phyloP scores from a whole-genome alignment of 176 grass and related monocot genomes.

The Oryza rufipogon region DNA sequence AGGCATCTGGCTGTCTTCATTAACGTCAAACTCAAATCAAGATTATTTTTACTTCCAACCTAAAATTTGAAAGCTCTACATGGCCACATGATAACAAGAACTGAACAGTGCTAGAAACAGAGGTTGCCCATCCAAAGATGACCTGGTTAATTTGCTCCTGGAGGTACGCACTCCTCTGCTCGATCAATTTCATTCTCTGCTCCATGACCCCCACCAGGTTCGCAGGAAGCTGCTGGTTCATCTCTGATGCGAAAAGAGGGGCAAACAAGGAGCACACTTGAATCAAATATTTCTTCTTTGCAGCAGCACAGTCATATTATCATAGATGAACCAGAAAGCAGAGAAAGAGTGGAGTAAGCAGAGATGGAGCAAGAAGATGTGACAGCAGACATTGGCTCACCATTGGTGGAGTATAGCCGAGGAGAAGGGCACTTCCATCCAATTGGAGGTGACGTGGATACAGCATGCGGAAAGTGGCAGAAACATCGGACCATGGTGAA shows the following conservation, averaged over 20 bases:
- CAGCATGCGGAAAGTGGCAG: neutral
- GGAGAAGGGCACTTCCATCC: neutral
- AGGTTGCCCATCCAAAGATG: slow-evolving; percentile 36
- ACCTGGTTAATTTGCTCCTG: slow-evolving; percentile 83
- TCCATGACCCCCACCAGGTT: slow-evolving; percentile 82
- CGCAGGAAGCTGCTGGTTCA: slow-evolving; percentile 48
- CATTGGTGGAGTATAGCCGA: slow-evolving; percentile 34
- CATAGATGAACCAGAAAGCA: neutral
- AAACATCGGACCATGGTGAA: slow-evolving; percentile 28
- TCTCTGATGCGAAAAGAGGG: slow-evolving; percentile 47
- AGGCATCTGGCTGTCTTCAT: slow-evolving; percentile 68
- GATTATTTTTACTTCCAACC: neutral
- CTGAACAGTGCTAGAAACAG: neutral
- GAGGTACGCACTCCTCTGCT: slow-evolving; percentile 69
- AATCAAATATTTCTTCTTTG: neutral
- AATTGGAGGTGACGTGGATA: neutral
- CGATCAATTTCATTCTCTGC: slow-evolving; percentile 71
- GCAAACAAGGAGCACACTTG: neutral
- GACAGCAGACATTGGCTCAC: slow-evolving; percentile 37
- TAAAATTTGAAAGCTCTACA: neutral
- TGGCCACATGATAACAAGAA: neutral
- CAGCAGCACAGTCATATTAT: neutral
- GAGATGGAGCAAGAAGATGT: neutral
- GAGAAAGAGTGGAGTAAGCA: neutral
- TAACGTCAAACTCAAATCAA: slow-evolving; percentile 49